Evolutionary conservation across 192 early-diverging fungal genomes (phyloP), one percentile per base, ranked within the genome.

Genomic region (Allomyces arbusculus): DNA sequence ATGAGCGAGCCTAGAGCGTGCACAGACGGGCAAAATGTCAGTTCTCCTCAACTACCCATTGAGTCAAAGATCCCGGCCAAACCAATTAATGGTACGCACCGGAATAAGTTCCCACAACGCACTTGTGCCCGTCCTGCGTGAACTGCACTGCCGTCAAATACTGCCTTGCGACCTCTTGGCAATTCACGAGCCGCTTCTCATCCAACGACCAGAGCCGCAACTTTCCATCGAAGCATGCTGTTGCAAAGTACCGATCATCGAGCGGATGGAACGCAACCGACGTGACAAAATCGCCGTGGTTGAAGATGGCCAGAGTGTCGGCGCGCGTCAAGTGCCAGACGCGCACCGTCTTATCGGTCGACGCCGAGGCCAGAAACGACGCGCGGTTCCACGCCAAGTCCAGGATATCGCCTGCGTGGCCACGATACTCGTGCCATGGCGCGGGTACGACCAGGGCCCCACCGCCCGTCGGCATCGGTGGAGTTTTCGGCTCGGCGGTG

Each of bases 61-160:
- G 0, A 40, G 33, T 40, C 33, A 8, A 3, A 40, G 8, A 40
- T 40, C 33, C 33, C 26, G 1, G 26, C 4, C 26, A 28, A 28
- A n/a, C n/a, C 4, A 4, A 3, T 4, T 28, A 40, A 8, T 7
- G 33, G 33, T 40, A 40, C 33, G 33, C 33, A 40, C 33, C 33
- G 0, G 33, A 40, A 23, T 64, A 66, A 0, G 79, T 83, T 8
- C 81, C 79, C 7, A 71, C 76, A 2, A 77, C 67, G 9, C 74
- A 70, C 24, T 76, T 62, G 0, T 45, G 55, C 20, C 78, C 79
- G 64, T 81, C 81, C 16, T 63, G 33, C 5, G 73, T 77, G 64
- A 80, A 78, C 10, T 65, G 70, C 12, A 81, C 50, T 1, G 79
- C 76, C 22, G 81, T 82, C 23, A 82, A 80, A 43, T 71, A 69